These are phyloP conservation scores for Azolla pinnata DNA, from an alignment of 75 land plant genomes.

Conservation along the genomic window DNA sequence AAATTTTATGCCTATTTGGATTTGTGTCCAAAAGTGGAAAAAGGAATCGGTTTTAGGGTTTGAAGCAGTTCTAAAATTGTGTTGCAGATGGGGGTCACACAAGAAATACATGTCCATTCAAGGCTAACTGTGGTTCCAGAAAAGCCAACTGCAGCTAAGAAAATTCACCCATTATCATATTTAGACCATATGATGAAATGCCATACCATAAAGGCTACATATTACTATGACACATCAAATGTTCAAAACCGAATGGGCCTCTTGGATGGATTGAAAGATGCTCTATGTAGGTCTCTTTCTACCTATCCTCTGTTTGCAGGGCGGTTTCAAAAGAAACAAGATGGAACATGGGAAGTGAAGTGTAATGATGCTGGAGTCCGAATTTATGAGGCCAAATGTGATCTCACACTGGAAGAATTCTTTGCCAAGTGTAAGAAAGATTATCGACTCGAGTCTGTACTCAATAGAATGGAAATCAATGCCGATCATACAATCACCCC, in stretches of 20 bases:
- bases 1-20: too few relatives aligned
- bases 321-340: constrained; percentile 21
- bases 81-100: constrained; percentile 2
- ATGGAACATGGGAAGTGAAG: constrained; percentile 50
- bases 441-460: constrained; percentile 14
- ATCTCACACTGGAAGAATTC: constrained; percentile 32
- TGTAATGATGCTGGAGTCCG: constrained; percentile 58
- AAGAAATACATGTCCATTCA: not conserved
- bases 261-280: constrained; percentile 17
- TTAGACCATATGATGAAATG: constrained; percentile 45
- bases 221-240: constrained; percentile 31
- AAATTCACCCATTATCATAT: constrained; percentile 25
- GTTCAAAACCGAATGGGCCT: not conserved
- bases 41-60: too few relatives aligned
- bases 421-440: constrained; percentile 14
- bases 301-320: constrained; percentile 47
- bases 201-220: constrained; percentile 32
- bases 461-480: constrained; percentile 1
- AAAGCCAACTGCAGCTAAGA: constrained; percentile 32
- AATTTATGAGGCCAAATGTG: constrained; percentile 22
- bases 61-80: not conserved
- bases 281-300: constrained; percentile 31
- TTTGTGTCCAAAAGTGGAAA: too few relatives aligned
- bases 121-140: constrained; percentile 43
- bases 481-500: not conserved